These are phyloP conservation scores for Zoysia japonica DNA, from an alignment of 176 grass and related monocot genomes.

Conservation along the genomic window DNA sequence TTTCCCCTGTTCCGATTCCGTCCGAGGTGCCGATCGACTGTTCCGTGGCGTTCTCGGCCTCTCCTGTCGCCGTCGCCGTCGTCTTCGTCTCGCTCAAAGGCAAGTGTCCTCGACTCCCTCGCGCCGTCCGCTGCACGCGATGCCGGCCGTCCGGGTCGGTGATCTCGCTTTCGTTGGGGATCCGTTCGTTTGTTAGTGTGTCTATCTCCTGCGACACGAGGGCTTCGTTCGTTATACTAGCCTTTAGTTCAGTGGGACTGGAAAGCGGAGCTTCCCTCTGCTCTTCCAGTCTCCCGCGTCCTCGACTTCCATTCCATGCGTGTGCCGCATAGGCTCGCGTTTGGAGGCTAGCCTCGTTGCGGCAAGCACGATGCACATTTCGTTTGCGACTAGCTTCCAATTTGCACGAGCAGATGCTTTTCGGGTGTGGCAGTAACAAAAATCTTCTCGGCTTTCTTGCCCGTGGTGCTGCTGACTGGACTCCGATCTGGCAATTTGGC, in stretches of 20 bases:
- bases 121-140: neutral
- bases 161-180: neutral
- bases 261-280: neutral
- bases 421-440: neutral
- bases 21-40: neutral
- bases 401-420: slow-evolving; percentile 26
- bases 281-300: too few species aligned
- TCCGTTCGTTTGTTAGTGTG: neutral
- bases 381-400: slow-evolving; percentile 10
- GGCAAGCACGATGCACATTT: slow-evolving; percentile 11
- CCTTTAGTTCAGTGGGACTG: neutral
- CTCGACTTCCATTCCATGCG: neutral
- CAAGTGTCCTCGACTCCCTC: neutral
- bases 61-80: neutral
- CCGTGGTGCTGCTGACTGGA: slow-evolving; percentile 24
- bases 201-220: slow-evolving; percentile 2
- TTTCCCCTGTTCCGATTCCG: neutral
- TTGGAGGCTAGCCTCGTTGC: neutral
- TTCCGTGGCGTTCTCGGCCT: neutral
- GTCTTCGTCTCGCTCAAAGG: neutral
- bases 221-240: neutral
- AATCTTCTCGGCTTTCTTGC: slow-evolving; percentile 13
- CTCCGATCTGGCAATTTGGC: neutral
- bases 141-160: neutral
- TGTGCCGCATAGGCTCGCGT: slow-evolving; percentile 24